phyloP scores from a whole-genome alignment of 139 green algal species.

The Auxenochlorella pyrenoidosa region DNA sequence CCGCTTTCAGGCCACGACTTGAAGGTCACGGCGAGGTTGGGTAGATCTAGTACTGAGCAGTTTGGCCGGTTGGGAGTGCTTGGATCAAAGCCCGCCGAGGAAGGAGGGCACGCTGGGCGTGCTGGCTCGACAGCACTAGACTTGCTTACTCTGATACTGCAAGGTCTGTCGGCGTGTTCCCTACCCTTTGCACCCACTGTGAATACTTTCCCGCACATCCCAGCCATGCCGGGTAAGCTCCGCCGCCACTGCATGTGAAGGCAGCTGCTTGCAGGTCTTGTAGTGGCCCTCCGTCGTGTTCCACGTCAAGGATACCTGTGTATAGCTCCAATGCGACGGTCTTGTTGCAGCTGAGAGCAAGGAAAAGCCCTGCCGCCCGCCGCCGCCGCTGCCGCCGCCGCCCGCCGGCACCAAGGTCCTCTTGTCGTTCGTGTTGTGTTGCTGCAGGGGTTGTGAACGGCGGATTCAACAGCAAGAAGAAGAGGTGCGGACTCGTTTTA shows the following conservation, averaged over 20 bases:
- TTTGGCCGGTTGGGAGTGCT: too few species aligned
- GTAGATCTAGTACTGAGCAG: too few species aligned
- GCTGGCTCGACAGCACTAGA: too few species aligned
- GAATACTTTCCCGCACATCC: not conserved
- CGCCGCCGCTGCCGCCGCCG: not conserved
- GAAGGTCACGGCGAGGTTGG: not conserved
- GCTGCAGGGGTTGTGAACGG: slow-evolving; percentile 37
- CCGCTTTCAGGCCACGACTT: not conserved
- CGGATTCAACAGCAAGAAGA: slow-evolving; percentile 35
- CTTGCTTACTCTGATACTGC: too few species aligned
- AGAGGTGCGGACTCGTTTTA: too few species aligned
- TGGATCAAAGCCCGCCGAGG: too few species aligned
- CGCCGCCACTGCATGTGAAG: not conserved
- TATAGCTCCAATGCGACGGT: not conserved
- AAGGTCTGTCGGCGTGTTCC: too few species aligned
- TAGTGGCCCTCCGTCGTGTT: not conserved
- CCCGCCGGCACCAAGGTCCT: not conserved
- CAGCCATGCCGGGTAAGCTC: slow-evolving; percentile 21
- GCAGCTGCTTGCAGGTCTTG: not conserved
- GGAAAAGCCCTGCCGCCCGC: not conserved
- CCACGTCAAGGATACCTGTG: not conserved
- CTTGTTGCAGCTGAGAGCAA: not conserved
- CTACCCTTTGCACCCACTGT: not conserved
- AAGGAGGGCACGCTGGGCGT: too few species aligned
- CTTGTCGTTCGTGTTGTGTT: too few species aligned